Conservation (phyloP, 1,284 basidiomycete genomes). For the Thelephora terrestris region DNA sequence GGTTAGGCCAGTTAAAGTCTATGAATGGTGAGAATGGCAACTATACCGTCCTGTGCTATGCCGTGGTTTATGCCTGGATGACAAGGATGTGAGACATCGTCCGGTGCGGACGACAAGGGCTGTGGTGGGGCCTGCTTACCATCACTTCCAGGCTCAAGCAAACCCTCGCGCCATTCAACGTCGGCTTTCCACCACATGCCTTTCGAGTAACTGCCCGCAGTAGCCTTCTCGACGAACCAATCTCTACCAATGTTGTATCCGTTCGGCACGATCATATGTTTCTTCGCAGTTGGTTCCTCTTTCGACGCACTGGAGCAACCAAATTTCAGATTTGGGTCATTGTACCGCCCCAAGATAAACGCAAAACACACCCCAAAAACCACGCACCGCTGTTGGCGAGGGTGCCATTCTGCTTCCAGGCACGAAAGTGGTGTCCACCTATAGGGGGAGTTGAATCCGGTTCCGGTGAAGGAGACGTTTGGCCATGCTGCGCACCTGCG, state of each 20-base stretch:
- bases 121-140: conserved; percentile 30
- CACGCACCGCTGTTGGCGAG: conserved; percentile 33
- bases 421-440: conserved; percentile 38
- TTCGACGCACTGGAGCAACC: conserved; percentile 47
- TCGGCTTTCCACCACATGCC: conserved; percentile 62
- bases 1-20: conserved; percentile 24
- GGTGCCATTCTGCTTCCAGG: conserved; percentile 38
- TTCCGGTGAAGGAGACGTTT: no score
- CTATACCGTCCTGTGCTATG: conserved; percentile 66
- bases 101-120: neutral
- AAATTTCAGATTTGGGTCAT: conserved; percentile 2
- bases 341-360: neutral
- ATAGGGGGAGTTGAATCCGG: neutral
- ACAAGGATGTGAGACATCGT: neutral
- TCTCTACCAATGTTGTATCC: conserved; percentile 75
- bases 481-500: conserved; percentile 8
- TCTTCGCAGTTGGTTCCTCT: conserved; percentile 55
- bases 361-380: conserved; percentile 31
- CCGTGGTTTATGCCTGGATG: conserved; percentile 63
- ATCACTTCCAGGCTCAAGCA: conserved; percentile 53
- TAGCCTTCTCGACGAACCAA: conserved; percentile 57
- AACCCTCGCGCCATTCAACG: conserved; percentile 59
- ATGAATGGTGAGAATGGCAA: conserved; percentile 63
- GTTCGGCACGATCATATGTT: conserved; percentile 63
- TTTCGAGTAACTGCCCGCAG: conserved; percentile 47